A percentile compares a stretch with the other conserved stretches of the same genome.
These are phyloP conservation scores for Candida mattraensis DNA, from an alignment of 805 yeast genomes.

Conservation along the genomic window DNA sequence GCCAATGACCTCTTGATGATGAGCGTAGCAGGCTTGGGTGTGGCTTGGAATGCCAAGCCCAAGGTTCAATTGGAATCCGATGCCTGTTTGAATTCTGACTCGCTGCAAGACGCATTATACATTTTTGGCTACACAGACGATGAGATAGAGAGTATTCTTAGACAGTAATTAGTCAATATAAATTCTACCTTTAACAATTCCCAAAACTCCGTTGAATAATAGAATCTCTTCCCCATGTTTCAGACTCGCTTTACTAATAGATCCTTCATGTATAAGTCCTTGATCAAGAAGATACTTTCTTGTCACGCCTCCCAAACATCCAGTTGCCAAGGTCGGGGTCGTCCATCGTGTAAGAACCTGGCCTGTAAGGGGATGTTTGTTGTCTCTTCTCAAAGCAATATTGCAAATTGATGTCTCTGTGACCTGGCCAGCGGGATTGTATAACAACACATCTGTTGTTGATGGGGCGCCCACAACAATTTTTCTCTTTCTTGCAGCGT, in stretches of 20 bases:
- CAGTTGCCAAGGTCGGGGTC: constrained; percentile 76
- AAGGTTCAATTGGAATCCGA: constrained; percentile 85
- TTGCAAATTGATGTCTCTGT: constrained; percentile 85
- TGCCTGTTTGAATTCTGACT: constrained; percentile 69
- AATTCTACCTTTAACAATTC: constrained; percentile 37
- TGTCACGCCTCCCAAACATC: constrained; percentile 84
- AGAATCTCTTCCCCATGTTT: constrained; percentile 67
- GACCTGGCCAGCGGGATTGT: constrained; percentile 57
- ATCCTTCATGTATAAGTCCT: constrained; percentile 20
- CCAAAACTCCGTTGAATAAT: constrained; percentile 80
- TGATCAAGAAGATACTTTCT: constrained; percentile 57
- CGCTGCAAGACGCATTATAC: constrained; percentile 74
- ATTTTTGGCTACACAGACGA: constrained; percentile 70
- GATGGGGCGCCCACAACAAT: constrained; percentile 33
- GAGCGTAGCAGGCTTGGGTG: constrained; percentile 87
- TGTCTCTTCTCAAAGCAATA: constrained; percentile 57
- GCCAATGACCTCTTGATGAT: constrained; percentile 95
- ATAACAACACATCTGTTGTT: constrained; percentile 67
- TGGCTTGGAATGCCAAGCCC: constrained; percentile 98
- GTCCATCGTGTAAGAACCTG: constrained; percentile 53
- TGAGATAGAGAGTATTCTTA: constrained; percentile 40
- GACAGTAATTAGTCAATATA: constrained; percentile 1
- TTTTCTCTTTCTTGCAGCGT: constrained; percentile 54
- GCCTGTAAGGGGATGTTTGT: constrained; percentile 29
- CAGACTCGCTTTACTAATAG: constrained; percentile 45